These are phyloP conservation scores for Nakazawaea anatomiae DNA, from an alignment of 805 yeast species.

Conservation along the genomic window DNA sequence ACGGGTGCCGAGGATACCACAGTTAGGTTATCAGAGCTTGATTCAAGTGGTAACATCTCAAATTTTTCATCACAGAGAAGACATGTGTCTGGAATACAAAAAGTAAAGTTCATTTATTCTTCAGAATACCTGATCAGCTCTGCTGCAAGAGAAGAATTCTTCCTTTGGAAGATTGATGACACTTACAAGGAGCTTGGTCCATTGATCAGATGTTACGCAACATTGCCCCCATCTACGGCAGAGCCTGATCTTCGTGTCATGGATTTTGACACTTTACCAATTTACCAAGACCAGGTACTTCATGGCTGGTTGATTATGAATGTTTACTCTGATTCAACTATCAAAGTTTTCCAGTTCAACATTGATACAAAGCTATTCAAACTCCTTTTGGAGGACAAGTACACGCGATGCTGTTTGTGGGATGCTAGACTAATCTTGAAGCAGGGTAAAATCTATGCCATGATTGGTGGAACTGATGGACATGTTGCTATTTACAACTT, in stretches of 20 bases:
- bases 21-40: constrained; percentile 47
- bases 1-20: constrained; percentile 91
- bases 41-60: constrained; percentile 34
- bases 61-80: constrained; percentile 60
- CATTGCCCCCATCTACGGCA: constrained; percentile 46
- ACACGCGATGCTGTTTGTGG: constrained; percentile 74
- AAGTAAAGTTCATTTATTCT: constrained; percentile 51
- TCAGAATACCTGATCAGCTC: constrained; percentile 39
- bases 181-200: constrained; percentile 28
- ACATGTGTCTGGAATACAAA: constrained; percentile 88
- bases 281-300: constrained; percentile 19
- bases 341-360: constrained; percentile 59
- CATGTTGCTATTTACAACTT: constrained; percentile 58
- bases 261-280: constrained; percentile 62
- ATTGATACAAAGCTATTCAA: constrained; percentile 30
- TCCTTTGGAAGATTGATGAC: constrained; percentile 62
- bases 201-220: constrained; percentile 41
- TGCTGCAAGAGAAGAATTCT: constrained; percentile 86
- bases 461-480: constrained; percentile 83
- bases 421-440: constrained; percentile 43
- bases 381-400: constrained; percentile 40
- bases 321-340: constrained; percentile 80
- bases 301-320: constrained; percentile 52
- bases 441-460: constrained; percentile 26
- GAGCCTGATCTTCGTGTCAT: constrained; percentile 85